Conservation (phyloP, 2,329 filamentous ascomycete genomes). For the Herpotrichia juniperi region DNA sequence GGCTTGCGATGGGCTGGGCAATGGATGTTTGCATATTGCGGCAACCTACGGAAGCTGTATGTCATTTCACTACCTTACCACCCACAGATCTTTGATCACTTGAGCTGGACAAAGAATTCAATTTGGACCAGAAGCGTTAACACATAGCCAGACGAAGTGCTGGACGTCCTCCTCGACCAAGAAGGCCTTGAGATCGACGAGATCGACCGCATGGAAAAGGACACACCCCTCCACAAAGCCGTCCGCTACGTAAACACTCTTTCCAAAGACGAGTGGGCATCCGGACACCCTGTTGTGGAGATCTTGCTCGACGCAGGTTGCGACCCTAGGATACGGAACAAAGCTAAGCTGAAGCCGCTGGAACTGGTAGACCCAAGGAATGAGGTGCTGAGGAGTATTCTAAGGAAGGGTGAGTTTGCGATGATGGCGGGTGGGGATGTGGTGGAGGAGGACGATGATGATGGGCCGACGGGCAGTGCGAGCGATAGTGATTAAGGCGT, state of each 20-base stretch:
- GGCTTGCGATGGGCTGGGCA: constrained; percentile 83
- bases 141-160: constrained; percentile 68
- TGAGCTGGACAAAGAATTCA: background rate
- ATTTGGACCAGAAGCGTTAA: background rate
- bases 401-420: constrained; percentile 75
- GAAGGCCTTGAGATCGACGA: constrained; percentile 86
- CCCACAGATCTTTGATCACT: background rate
- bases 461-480: constrained; percentile 54
- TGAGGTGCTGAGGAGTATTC: constrained; percentile 63
- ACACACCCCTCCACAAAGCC: constrained; percentile 80
- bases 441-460: constrained; percentile 56
- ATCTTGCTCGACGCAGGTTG: constrained; percentile 84
- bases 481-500: constrained; percentile 50
- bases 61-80: constrained; percentile 40
- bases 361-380: constrained; percentile 79
- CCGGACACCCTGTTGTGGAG: constrained; percentile 71
- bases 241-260: constrained; percentile 78
- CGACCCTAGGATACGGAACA: constrained; percentile 69
- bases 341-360: constrained; percentile 71
- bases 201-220: constrained; percentile 70
- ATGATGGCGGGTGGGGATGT: constrained; percentile 55
- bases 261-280: constrained; percentile 66
- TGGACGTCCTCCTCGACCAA: constrained; percentile 83
- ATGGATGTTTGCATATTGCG: constrained; percentile 88
- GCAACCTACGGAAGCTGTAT: constrained; percentile 84